Conservation (phyloP, 371 early-diverging fungal species). For the Apophysomyces variabilis region DNA sequence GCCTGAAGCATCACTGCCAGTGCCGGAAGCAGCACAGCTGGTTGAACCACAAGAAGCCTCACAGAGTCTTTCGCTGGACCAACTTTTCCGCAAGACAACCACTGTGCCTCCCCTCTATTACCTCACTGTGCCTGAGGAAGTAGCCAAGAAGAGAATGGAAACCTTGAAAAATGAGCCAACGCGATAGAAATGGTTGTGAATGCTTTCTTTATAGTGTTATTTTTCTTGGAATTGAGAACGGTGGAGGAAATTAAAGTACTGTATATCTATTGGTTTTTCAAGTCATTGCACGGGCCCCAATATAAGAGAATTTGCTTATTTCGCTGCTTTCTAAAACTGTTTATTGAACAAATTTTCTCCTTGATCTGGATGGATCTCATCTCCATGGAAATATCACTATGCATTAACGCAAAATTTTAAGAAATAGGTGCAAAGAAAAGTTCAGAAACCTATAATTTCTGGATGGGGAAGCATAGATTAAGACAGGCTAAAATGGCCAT, state of each 20-base stretch:
- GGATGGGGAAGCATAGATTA: too few relatives aligned
- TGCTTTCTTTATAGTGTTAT: not conserved
- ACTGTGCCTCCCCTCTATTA: conserved; percentile 58
- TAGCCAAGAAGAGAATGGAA: conserved; percentile 38
- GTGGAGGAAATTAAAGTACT: not conserved
- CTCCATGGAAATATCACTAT: too few relatives aligned
- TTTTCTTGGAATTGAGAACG: not conserved
- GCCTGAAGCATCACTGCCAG: not conserved
- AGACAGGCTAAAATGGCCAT: too few relatives aligned
- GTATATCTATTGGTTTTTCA: too few relatives aligned
- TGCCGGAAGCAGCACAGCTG: not conserved
- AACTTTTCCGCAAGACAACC: conserved; percentile 57
- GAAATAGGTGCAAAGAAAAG: too few relatives aligned
- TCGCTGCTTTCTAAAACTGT: too few relatives aligned
- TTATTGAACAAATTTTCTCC: too few relatives aligned
- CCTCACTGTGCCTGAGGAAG: conserved; percentile 49
- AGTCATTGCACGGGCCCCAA: too few relatives aligned
- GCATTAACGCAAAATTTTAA: too few relatives aligned
- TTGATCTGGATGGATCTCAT: too few relatives aligned
- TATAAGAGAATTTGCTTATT: too few relatives aligned
- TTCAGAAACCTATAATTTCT: too few relatives aligned
- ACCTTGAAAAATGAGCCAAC: conserved; percentile 21
- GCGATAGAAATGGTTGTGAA: not conserved
- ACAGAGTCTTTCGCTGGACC: conserved; percentile 39
- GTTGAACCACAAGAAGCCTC: not conserved